These are phyloP conservation scores for Neurospora sp. DNA, from an alignment of 495 filamentous ascomycete genomes.

Conservation along the genomic window DNA sequence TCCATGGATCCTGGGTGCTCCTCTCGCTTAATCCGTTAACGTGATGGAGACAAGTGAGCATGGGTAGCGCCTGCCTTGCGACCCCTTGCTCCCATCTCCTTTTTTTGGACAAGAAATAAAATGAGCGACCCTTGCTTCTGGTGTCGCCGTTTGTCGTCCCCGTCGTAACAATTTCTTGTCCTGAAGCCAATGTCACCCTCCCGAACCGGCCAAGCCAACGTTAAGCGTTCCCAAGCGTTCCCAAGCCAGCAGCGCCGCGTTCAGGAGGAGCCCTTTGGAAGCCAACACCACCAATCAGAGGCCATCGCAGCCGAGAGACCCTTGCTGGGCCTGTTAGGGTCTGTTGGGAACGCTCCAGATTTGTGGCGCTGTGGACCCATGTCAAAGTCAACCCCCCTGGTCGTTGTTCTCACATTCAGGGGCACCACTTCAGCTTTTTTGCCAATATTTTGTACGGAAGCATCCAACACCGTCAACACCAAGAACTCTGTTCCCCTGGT, in stretches of 20 bases:
- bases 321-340: background rate
- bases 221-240: background rate
- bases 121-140: background rate
- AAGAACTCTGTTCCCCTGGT: background rate
- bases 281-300: background rate
- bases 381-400: background rate
- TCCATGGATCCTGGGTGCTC: background rate
- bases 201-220: background rate
- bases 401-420: background rate
- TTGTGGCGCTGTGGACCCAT: constrained; percentile 6
- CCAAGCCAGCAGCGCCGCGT: background rate
- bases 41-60: background rate
- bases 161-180: background rate
- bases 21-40: background rate
- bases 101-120: background rate
- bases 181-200: background rate
- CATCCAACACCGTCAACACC: background rate
- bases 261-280: background rate
- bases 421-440: background rate
- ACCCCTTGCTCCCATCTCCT: background rate
- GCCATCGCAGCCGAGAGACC: background rate
- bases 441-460: background rate
- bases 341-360: background rate
- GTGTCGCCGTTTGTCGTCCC: background rate
- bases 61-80: background rate